phyloP scores from a whole-genome alignment of 2,329 filamentous ascomycete species.

The Boeremia exigua region DNA sequence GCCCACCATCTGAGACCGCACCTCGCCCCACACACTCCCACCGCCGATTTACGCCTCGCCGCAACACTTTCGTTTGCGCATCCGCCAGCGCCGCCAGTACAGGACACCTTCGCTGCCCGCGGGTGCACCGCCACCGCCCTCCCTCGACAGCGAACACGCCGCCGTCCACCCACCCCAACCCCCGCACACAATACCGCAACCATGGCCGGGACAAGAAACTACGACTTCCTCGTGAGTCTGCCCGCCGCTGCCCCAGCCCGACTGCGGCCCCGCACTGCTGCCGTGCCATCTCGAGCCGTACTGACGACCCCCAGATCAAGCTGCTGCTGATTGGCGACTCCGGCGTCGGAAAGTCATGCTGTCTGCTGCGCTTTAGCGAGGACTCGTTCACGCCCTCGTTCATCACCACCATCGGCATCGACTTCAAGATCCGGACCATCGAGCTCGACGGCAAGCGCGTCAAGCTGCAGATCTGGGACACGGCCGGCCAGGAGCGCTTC shows the following conservation, averaged over 20 bases:
- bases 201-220: conserved; percentile 98
- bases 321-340: conserved; percentile 95
- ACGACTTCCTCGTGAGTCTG: conserved; percentile 89
- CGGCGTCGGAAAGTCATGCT: conserved; percentile 96
- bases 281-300: no score
- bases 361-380: conserved; percentile 93
- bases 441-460: conserved; percentile 98
- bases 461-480: conserved; percentile 99
- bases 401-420: conserved; percentile 99
- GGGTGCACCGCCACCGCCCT: conserved; percentile 34
- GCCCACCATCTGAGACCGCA: background rate
- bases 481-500: conserved; percentile 97
- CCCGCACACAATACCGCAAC: conserved; percentile 24
- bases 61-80: conserved; percentile 1
- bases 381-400: conserved; percentile 97
- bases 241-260: conserved; percentile 7
- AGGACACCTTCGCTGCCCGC: conserved; percentile 24
- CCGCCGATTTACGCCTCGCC: background rate
- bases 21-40: background rate
- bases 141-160: conserved; percentile 20
- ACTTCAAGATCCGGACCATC: conserved; percentile 99
- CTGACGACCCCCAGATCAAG: conserved; percentile 73
- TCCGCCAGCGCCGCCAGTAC: conserved; percentile 5
- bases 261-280: conserved; percentile 11
- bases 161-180: conserved; percentile 9